phyloP scores from a whole-genome alignment of 768 basidiomycete species.

The Cystobasidium onofrii region DNA sequence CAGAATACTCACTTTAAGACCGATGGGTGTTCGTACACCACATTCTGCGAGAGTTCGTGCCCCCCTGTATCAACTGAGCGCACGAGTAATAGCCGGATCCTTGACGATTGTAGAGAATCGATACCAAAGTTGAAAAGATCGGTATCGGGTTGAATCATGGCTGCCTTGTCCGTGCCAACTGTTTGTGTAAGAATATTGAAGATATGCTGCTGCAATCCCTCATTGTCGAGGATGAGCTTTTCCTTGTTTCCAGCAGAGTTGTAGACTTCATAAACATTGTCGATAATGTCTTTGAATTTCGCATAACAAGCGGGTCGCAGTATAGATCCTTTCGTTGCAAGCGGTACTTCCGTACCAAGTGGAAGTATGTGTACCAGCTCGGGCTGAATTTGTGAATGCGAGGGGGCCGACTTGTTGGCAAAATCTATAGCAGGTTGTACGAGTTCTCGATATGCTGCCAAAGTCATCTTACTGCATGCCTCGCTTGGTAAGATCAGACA shows the following conservation, averaged over 20 bases:
- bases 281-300: conserved; percentile 52
- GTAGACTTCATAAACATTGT: conserved; percentile 47
- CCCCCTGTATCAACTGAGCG: background rate
- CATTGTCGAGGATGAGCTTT: background rate
- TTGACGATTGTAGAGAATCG: conserved; percentile 53
- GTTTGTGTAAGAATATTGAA: conserved; percentile 1
- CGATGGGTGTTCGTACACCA: conserved; percentile 47
- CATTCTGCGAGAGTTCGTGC: background rate
- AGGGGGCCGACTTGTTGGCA: conserved; percentile 54
- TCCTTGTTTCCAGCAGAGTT: conserved; percentile 47
- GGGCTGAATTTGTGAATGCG: conserved; percentile 52
- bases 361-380: conserved; percentile 55
- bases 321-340: conserved; percentile 54
- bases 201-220: conserved; percentile 12
- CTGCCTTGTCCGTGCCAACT: conserved; percentile 36
- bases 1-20: conserved; percentile 20
- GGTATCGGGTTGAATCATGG: conserved; percentile 42
- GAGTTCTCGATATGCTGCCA: conserved; percentile 46
- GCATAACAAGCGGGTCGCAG: conserved; percentile 53
- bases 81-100: conserved; percentile 46
- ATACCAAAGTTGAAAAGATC: conserved; percentile 52
- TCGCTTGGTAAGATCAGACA: conserved; percentile 53
- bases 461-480: conserved; percentile 42
- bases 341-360: conserved; percentile 51
- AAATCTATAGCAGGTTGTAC: conserved; percentile 51